Conservation (phyloP, 2,329 filamentous ascomycete genomes). For the Clonostachys solani region DNA sequence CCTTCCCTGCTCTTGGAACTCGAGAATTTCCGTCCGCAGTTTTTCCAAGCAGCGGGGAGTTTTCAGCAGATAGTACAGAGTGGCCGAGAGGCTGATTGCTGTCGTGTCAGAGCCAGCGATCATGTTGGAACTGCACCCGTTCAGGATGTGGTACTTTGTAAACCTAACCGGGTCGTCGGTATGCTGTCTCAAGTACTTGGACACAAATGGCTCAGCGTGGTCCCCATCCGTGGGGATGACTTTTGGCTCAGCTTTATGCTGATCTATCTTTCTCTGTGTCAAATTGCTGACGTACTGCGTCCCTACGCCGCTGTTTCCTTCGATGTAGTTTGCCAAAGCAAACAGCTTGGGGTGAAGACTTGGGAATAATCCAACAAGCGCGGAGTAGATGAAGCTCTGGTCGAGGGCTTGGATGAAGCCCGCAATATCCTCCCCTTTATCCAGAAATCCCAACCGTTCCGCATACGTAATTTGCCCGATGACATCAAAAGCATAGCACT, state of each 20-base stretch:
- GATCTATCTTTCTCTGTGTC: conserved; percentile 6
- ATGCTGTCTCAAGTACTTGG: conserved; percentile 24
- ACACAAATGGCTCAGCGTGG: conserved; percentile 9
- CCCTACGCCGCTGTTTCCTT: conserved; percentile 12
- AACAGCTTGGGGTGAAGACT: conserved; percentile 10
- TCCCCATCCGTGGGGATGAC: neutral
- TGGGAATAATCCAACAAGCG: conserved; percentile 13
- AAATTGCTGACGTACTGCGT: conserved; percentile 17
- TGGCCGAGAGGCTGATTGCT: conserved; percentile 36
- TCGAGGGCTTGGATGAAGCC: conserved; percentile 27
- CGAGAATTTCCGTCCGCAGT: conserved; percentile 14
- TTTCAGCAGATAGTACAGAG: conserved; percentile 38
- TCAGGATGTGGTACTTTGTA: conserved; percentile 25
- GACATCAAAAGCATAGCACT: conserved; percentile 45
- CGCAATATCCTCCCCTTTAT: conserved; percentile 37
- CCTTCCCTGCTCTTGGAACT: conserved; percentile 3
- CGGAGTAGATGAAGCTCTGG: conserved; percentile 11
- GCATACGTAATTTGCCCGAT: conserved; percentile 43
- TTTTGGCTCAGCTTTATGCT: neutral
- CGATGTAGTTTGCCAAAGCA: conserved; percentile 7
- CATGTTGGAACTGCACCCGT: conserved; percentile 22
- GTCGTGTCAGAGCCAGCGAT: conserved; percentile 39
- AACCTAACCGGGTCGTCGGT: conserved; percentile 34
- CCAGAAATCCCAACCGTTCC: conserved; percentile 35
- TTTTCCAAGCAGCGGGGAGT: conserved; percentile 12